Conservation (phyloP, 148 eudicot species). For the Nepenthes gracilis region DNA sequence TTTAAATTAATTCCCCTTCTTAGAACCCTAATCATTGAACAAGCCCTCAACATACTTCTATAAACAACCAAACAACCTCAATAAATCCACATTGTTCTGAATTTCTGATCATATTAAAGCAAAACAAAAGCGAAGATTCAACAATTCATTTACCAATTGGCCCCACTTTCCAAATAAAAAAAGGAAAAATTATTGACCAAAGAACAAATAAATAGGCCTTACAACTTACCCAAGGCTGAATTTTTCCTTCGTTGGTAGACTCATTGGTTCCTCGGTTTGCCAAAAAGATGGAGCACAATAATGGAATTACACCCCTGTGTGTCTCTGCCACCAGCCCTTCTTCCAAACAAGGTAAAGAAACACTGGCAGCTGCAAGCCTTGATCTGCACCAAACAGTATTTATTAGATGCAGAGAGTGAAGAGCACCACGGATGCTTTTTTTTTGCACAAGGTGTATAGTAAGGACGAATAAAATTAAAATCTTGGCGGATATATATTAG, state of each 20-base stretch:
- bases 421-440: not conserved
- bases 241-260: slow-evolving; percentile 65
- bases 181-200: not conserved
- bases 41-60: too few relatives aligned
- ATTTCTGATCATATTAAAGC: too few relatives aligned
- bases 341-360: slow-evolving; percentile 32
- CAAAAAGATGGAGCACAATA: slow-evolving; percentile 84
- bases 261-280: slow-evolving; percentile 85
- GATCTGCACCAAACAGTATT: slow-evolving; percentile 37
- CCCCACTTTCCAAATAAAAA: too few relatives aligned
- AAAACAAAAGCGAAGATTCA: too few relatives aligned
- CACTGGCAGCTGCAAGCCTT: slow-evolving; percentile 58
- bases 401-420: not conserved
- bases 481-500: too few relatives aligned
- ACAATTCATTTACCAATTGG: too few relatives aligned
- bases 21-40: too few relatives aligned
- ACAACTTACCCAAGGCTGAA: slow-evolving; percentile 49
- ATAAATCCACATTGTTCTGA: too few relatives aligned
- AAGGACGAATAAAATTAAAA: too few relatives aligned
- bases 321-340: slow-evolving; percentile 17
- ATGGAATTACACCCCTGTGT: slow-evolving; percentile 51
- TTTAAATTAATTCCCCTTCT: too few relatives aligned
- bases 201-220: not conserved
- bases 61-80: too few relatives aligned
- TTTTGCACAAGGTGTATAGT: too few relatives aligned